phyloP scores from a whole-genome alignment of 495 filamentous ascomycete genomes.

The Pyrenopolyporus hunteri region DNA sequence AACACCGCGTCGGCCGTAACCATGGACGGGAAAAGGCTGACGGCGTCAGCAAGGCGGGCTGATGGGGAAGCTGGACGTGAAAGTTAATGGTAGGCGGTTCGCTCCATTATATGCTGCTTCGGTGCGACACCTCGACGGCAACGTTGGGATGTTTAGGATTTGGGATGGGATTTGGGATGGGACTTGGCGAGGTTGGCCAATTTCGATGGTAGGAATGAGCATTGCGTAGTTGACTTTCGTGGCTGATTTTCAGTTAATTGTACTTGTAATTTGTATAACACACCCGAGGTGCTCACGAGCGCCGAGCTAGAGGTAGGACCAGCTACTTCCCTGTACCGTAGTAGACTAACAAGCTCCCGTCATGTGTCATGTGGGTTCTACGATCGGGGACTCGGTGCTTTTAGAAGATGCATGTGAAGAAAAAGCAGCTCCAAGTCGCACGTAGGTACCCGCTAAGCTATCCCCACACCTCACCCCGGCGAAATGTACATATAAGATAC shows the following conservation, averaged over 20 bases:
- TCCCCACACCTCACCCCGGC: too few relatives aligned
- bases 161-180: too few relatives aligned
- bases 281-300: background rate
- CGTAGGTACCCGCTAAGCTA: too few relatives aligned
- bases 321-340: too few relatives aligned
- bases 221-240: background rate
- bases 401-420: background rate
- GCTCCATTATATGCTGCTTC: constrained; percentile 18
- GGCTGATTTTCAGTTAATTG: too few relatives aligned
- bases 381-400: background rate
- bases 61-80: background rate
- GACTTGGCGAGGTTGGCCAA: background rate
- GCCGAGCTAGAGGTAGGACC: constrained; percentile 16
- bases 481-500: too few relatives aligned
- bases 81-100: constrained; percentile 7
- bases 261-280: background rate
- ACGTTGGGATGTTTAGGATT: too few relatives aligned
- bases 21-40: constrained; percentile 10
- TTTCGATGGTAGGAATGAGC: background rate
- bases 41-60: background rate
- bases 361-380: background rate
- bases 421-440: background rate
- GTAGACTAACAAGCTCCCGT: too few relatives aligned
- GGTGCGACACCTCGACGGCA: constrained; percentile 13
- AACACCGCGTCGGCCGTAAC: constrained; percentile 12